A percentile compares a stretch with the other conserved stretches of the same genome.
Evolutionary conservation across 2,329 filamentous ascomycete genomes (phyloP).

Genomic region (Colletotrichum agaves): DNA sequence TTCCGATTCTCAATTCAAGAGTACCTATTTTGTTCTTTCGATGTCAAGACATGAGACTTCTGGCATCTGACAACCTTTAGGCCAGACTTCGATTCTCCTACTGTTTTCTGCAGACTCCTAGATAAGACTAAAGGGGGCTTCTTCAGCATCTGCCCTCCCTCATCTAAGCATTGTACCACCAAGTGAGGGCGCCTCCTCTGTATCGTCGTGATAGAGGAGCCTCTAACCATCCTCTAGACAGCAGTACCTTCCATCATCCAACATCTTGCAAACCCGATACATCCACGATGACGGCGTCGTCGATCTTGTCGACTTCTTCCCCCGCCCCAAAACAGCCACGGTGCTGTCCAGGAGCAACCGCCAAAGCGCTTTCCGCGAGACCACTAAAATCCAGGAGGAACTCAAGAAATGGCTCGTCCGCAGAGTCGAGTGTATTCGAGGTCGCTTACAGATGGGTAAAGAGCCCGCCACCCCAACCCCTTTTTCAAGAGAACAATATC

Average conservation of each 20-base stretch:
- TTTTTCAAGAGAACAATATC: too few species aligned
- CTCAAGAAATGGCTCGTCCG: constrained; percentile 78
- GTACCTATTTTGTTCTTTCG: too few species aligned
- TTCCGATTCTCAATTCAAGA: too few species aligned
- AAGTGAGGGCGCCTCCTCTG: constrained; percentile 53
- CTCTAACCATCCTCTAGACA: constrained; percentile 53
- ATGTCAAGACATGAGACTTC: background rate
- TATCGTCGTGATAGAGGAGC: too few species aligned
- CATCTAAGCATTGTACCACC: constrained; percentile 67
- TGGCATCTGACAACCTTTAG: constrained; percentile 47
- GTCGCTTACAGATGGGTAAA: constrained; percentile 68
- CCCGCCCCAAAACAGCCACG: constrained; percentile 70
- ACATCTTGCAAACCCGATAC: constrained; percentile 81
- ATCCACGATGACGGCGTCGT: constrained; percentile 80
- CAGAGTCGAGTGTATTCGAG: constrained; percentile 78
- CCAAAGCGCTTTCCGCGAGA: constrained; percentile 65
- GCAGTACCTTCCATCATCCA: constrained; percentile 79
- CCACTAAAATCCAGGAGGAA: constrained; percentile 65
- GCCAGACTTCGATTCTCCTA: constrained; percentile 83
- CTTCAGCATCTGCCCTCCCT: constrained; percentile 72
- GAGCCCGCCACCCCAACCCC: background rate
- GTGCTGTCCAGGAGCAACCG: constrained; percentile 58
- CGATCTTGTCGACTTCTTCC: constrained; percentile 80
- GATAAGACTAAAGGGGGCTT: constrained; percentile 81
- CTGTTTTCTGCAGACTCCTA: constrained; percentile 78